Base-by-base conservation (phyloP, 202 grass and related monocot species). In the Setaria italica region DNA sequence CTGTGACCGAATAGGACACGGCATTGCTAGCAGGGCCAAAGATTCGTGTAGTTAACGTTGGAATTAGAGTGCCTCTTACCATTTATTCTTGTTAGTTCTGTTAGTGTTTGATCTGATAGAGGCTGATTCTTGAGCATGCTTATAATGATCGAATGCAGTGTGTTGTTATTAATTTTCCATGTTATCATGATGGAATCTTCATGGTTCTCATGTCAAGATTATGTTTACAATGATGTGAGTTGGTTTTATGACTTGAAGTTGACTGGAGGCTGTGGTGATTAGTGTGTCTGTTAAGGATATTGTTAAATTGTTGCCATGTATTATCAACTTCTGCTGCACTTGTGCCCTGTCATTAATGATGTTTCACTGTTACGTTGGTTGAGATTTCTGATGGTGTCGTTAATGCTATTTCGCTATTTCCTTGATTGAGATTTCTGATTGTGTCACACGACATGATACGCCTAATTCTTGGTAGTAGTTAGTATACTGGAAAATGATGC, bases 161-260 rank as follows among this genome's bases (percentile, higher is more conserved):
- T 86, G 47, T 19, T 74, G 30, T 66, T 65, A 76, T 14, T 88
- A 60, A 42, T 67, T 66, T 84, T 74, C 33, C 37, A 81, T 70
- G 14, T 81, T 43, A 81, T 21, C 19, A 68, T 56, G 78, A 30
- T 80, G 62, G 30, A 29, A 84, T 34, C 46, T 32, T 75, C 75
- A 70, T 7, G 2, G 12, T 47, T 62, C 5, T 53, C 20, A 11
- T 79, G 55, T 72, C 45, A 71, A 20, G 32, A 43, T 75, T 53
- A 29, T 65, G 20, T 66, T 66, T 66, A 76, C 43, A 66, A 7
- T 15, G 20, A 83, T 67, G 60, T 42, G 41, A 74, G 25, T 47
- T 73, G 12, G 11, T 68, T 21, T 62, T 54, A 16, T 50, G 39
- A 7, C 54, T 82, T 73, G 43, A 69, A 41, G 14, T 33, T 15